phyloP scores from a whole-genome alignment of 1,139 yeast genomes.

The Kurtzmaniella quercitrusa region DNA sequence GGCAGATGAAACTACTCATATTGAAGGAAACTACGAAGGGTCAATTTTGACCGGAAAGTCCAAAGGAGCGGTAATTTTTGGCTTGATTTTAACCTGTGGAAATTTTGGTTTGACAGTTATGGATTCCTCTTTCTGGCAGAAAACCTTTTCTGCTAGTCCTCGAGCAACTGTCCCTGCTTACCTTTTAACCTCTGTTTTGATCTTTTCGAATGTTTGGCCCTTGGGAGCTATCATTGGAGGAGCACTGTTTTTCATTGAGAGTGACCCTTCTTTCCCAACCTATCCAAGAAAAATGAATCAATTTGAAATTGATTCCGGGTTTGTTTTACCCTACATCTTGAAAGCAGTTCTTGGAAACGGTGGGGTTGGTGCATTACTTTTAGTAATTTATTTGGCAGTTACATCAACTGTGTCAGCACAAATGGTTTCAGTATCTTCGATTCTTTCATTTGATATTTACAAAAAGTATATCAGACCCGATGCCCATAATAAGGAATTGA shows the following conservation, averaged over 20 bases:
- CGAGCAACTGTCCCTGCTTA: conserved; percentile 35
- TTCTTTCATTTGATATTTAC: conserved; percentile 26
- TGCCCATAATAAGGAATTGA: conserved; percentile 22
- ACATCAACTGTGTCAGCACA: conserved; percentile 29
- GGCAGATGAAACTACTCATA: conserved; percentile 12
- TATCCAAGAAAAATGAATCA: conserved; percentile 23
- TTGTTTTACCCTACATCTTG: conserved; percentile 22
- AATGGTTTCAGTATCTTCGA: conserved; percentile 26
- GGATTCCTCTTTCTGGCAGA: conserved; percentile 31
- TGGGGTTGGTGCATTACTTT: conserved; percentile 23
- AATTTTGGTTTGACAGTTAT: conserved; percentile 27
- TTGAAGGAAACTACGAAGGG: conserved; percentile 30
- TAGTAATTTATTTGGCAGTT: conserved; percentile 25
- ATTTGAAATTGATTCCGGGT: conserved; percentile 23
- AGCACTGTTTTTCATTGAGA: conserved; percentile 21
- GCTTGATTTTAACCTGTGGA: conserved; percentile 23
- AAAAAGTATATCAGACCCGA: conserved; percentile 22
- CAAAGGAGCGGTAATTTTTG: conserved; percentile 25
- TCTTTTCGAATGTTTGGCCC: conserved; percentile 29
- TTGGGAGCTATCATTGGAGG: conserved; percentile 24
- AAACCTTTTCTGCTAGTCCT: conserved; percentile 28
- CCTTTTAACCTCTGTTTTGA: conserved; percentile 27
- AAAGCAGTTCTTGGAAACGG: conserved; percentile 24
- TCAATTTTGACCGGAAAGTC: conserved; percentile 31
- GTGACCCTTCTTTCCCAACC: conserved; percentile 21